Evolutionary conservation across 805 yeast species (phyloP).

Genomic region (Metschnikowia matae): DNA sequence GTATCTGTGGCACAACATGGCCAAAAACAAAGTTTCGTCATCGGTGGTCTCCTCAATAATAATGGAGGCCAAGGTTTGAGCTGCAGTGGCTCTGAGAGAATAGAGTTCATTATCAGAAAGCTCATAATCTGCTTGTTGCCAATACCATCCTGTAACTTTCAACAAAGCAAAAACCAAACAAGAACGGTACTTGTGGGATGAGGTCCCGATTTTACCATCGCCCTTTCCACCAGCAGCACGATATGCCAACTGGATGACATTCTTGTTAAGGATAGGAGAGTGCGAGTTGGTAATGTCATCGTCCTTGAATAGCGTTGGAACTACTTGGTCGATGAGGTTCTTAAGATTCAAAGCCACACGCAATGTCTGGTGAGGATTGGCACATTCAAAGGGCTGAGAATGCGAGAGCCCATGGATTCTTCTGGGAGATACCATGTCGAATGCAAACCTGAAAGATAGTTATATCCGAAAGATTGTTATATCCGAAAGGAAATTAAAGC

Average conservation of each 20-base stretch:
- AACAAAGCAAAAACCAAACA: constrained; percentile 65
- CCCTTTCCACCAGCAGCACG: constrained; percentile 82
- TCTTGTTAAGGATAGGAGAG: constrained; percentile 55
- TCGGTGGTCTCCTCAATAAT: constrained; percentile 61
- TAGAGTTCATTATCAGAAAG: constrained; percentile 66
- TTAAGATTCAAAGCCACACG: constrained; percentile 73
- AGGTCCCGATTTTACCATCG: constrained; percentile 48
- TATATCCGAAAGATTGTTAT: too few species aligned
- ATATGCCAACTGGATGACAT: constrained; percentile 56
- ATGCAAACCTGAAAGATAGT: too few species aligned
- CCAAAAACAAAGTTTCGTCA: constrained; percentile 62
- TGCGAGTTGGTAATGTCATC: constrained; percentile 49
- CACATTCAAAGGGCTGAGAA: constrained; percentile 26
- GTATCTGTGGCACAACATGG: constrained; percentile 74
- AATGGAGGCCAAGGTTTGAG: constrained; percentile 66
- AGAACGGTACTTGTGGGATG: constrained; percentile 62
- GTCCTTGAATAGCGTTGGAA: constrained; percentile 61
- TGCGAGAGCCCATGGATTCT: background rate
- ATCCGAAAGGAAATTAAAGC: too few species aligned
- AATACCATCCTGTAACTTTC: constrained; percentile 78
- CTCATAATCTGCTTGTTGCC: constrained; percentile 53
- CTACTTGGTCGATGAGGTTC: constrained; percentile 61
- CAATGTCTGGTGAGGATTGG: constrained; percentile 63
- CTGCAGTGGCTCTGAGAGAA: constrained; percentile 58
- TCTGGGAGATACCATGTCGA: background rate